Conservation (phyloP, 2,329 filamentous ascomycete species). For the Orbilia javanica region DNA sequence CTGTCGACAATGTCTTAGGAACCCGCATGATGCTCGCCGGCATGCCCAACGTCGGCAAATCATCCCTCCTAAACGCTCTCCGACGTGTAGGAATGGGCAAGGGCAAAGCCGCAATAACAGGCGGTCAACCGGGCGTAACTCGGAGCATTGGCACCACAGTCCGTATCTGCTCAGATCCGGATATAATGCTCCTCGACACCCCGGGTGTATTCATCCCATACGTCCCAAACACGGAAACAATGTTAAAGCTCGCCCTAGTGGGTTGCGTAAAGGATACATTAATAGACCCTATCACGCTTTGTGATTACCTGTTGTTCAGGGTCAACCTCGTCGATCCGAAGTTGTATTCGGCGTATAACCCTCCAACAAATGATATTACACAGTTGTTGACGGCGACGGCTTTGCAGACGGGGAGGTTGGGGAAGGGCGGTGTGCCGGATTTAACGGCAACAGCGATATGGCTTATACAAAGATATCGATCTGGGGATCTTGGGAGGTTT, state of each 20-base stretch:
- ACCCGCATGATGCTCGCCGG: slow-evolving; percentile 88
- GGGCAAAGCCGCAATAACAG: slow-evolving; percentile 82
- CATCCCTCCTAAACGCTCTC: slow-evolving; percentile 88
- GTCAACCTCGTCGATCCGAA: slow-evolving; percentile 77
- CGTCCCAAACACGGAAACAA: slow-evolving; percentile 83
- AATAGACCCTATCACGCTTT: slow-evolving; percentile 80
- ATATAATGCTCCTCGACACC: slow-evolving; percentile 87
- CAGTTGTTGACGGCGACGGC: slow-evolving; percentile 79
- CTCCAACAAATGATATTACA: slow-evolving; percentile 86
- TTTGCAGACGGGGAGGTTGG: slow-evolving; percentile 79
- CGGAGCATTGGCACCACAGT: slow-evolving; percentile 85
- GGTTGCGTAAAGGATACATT: slow-evolving; percentile 92
- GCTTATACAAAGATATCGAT: slow-evolving; percentile 84
- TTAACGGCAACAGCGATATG: slow-evolving; percentile 80
- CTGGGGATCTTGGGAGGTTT: slow-evolving; percentile 80
- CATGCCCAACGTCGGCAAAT: slow-evolving; percentile 98
- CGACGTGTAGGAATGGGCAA: slow-evolving; percentile 76
- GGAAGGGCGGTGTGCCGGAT: slow-evolving; percentile 78
- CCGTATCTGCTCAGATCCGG: slow-evolving; percentile 76
- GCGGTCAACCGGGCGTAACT: slow-evolving; percentile 89
- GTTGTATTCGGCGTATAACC: slow-evolving; percentile 74
- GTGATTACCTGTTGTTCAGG: slow-evolving; percentile 89
- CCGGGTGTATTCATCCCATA: slow-evolving; percentile 96
- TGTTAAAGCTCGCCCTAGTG: slow-evolving; percentile 94
- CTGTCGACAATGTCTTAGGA: slow-evolving; percentile 76